A percentile compares a stretch with the other conserved stretches of the same genome.
Evolutionary conservation across 805 yeast species (phyloP).

Genomic region (Jamesozyma jinghongensis): DNA sequence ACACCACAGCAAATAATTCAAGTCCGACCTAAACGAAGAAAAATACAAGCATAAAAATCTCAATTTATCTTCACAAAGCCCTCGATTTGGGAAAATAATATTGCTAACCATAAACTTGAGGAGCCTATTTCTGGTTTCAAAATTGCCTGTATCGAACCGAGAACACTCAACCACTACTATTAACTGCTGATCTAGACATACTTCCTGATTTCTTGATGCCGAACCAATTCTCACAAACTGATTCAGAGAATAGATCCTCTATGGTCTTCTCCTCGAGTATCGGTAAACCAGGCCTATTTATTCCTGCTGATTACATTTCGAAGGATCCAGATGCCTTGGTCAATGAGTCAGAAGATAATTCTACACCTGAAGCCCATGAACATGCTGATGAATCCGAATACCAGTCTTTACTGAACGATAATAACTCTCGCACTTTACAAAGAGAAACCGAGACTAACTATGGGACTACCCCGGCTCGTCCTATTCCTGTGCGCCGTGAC

Average conservation of each 20-base stretch:
- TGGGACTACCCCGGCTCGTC: background rate
- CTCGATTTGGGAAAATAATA: too few relatives aligned
- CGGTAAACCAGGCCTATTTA: slow-evolving; percentile 28
- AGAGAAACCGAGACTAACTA: slow-evolving; percentile 5
- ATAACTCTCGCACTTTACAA: slow-evolving; percentile 18
- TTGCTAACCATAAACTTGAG: too few relatives aligned
- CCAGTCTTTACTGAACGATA: slow-evolving; percentile 14
- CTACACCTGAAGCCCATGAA: slow-evolving; percentile 3
- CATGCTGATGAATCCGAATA: slow-evolving; percentile 1
- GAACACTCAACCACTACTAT: too few relatives aligned
- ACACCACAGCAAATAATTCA: too few relatives aligned
- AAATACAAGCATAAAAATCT: too few relatives aligned
- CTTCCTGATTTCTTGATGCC: slow-evolving; percentile 3
- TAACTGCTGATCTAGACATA: too few relatives aligned
- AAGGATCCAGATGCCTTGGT: slow-evolving; percentile 6
- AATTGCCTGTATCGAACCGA: too few relatives aligned
- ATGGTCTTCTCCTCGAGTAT: slow-evolving; percentile 27
- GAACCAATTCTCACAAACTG: slow-evolving; percentile 23
- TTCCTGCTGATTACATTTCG: slow-evolving; percentile 25
- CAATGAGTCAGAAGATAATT: slow-evolving; percentile 8
- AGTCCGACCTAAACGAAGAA: too few relatives aligned
- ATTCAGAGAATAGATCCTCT: slow-evolving; percentile 25
- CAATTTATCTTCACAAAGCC: too few relatives aligned
- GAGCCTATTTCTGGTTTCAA: too few relatives aligned
- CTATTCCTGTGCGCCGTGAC: background rate